A percentile compares a stretch with the other conserved stretches of the same genome.
These are phyloP conservation scores for Phytophthora kernoviae DNA, from an alignment of 352 stramenopile species.

Conservation along the genomic window DNA sequence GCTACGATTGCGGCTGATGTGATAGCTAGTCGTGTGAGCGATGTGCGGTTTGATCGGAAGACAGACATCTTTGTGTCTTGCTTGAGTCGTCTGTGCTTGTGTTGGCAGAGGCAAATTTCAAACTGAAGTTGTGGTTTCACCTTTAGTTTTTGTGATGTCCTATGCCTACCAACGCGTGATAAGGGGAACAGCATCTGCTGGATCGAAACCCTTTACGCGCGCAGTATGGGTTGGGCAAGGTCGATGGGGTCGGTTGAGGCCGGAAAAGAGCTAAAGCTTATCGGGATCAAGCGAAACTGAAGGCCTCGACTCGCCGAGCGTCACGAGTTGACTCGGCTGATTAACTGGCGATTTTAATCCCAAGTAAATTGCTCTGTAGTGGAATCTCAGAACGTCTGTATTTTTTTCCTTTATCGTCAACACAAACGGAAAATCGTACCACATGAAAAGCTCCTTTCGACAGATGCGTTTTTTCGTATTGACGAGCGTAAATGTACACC, in stretches of 20 bases:
- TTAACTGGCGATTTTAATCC: no score
- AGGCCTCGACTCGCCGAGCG: neutral
- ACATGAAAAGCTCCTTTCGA: no score
- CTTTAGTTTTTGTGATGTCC: neutral
- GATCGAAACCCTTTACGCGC: neutral
- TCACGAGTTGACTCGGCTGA: no score
- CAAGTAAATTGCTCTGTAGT: no score
- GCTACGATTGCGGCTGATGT: constrained; percentile 3
- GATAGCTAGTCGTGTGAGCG: constrained; percentile 2
- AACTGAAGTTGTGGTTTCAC: constrained; percentile 1
- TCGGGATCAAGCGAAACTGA: neutral
- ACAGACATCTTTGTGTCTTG: constrained; percentile 7
- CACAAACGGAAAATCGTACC: no score
- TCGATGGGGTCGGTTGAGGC: neutral
- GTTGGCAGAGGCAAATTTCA: constrained; percentile 7
- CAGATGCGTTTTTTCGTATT: no score
- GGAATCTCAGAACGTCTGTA: no score
- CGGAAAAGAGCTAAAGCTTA: neutral
- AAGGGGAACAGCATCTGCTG: neutral
- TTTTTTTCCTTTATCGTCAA: no score
- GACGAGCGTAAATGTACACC: no score
- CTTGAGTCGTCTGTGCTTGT: neutral
- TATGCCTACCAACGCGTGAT: neutral
- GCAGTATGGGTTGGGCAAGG: no score
- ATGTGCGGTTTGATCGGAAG: constrained; percentile 6